phyloP scores from a whole-genome alignment of 768 basidiomycete species.

The Tephrocybe sp. region DNA sequence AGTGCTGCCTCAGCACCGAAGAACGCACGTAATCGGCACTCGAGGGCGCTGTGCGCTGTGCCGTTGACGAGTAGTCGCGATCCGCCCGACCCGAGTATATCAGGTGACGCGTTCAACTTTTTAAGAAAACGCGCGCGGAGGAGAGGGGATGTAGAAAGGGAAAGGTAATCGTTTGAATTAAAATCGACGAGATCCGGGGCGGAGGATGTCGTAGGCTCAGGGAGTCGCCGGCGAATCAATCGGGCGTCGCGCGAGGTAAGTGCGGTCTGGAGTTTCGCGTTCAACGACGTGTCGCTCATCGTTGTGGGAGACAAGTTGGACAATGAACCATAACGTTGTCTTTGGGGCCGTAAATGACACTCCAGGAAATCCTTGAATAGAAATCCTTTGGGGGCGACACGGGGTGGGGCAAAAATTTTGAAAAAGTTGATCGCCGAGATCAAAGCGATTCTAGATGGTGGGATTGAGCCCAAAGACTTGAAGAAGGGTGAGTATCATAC shows the following conservation, averaged over 20 bases:
- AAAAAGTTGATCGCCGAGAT: too few relatives aligned
- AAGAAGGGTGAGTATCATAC: too few relatives aligned
- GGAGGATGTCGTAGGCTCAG: constrained; percentile 47
- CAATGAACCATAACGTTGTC: too few relatives aligned
- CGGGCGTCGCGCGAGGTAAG: constrained; percentile 65
- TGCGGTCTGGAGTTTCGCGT: constrained; percentile 44
- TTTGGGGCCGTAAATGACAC: too few relatives aligned
- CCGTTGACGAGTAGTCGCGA: constrained; percentile 84
- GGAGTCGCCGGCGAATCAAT: constrained; percentile 70
- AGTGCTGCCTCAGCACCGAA: constrained; percentile 66
- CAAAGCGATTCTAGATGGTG: too few relatives aligned
- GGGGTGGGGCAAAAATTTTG: too few relatives aligned
- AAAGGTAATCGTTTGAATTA: constrained; percentile 93
- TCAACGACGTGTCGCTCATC: constrained; percentile 25
- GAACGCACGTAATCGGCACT: constrained; percentile 63
- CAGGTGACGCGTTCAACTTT: constrained; percentile 47
- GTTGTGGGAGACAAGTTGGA: too few relatives aligned
- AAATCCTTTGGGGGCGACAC: too few relatives aligned
- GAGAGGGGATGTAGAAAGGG: constrained; percentile 58
- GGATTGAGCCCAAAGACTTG: too few relatives aligned
- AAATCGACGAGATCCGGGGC: constrained; percentile 55
- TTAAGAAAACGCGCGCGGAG: constrained; percentile 61
- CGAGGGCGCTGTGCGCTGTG: constrained; percentile 67
- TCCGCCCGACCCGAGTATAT: constrained; percentile 83
- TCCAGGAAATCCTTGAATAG: too few relatives aligned